These are phyloP conservation scores for Pholiota adiposa DNA, from an alignment of 1,284 basidiomycete genomes.

Conservation along the genomic window DNA sequence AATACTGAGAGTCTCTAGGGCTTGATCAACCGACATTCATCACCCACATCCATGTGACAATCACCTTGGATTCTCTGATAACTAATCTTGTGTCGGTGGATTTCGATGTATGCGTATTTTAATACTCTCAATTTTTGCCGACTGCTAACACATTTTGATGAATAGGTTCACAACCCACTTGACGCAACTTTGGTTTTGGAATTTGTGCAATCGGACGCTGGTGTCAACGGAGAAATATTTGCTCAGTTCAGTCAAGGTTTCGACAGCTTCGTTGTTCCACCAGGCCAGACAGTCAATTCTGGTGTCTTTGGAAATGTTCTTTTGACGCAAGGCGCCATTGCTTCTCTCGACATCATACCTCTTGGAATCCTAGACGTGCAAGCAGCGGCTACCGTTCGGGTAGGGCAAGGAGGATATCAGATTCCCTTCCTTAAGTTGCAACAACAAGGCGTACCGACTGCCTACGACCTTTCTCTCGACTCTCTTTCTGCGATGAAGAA, in stretches of 20 bases:
- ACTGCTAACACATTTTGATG: slow-evolving; percentile 3
- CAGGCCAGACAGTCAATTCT: slow-evolving; percentile 49
- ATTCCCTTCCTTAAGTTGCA: slow-evolving; percentile 61
- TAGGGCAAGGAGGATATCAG: slow-evolving; percentile 55
- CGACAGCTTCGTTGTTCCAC: slow-evolving; percentile 56
- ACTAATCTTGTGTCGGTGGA: slow-evolving; percentile 55
- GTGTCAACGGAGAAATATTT: slow-evolving; percentile 54
- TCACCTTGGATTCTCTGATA: slow-evolving; percentile 53
- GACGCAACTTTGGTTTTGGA: slow-evolving; percentile 57
- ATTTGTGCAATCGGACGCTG: slow-evolving; percentile 59
- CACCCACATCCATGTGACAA: slow-evolving; percentile 53
- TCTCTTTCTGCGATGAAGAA: not conserved
- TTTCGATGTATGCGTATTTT: slow-evolving; percentile 51
- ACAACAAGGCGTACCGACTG: slow-evolving; percentile 50
- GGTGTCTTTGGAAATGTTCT: slow-evolving; percentile 54
- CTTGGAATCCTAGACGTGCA: slow-evolving; percentile 56
- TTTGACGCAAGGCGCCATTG: slow-evolving; percentile 57
- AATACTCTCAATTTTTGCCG: not conserved
- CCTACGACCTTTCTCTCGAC: slow-evolving; percentile 39
- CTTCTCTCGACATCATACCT: slow-evolving; percentile 59
- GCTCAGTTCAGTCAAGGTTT: slow-evolving; percentile 63
- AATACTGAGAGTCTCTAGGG: slow-evolving; percentile 26
- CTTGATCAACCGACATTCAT: slow-evolving; percentile 43
- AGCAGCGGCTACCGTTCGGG: slow-evolving; percentile 50
- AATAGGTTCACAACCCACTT: slow-evolving; percentile 59